Evolutionary conservation across 805 yeast species (phyloP), one percentile per base, ranked within the genome.

Genomic region (Metschnikowia lunata): DNA sequence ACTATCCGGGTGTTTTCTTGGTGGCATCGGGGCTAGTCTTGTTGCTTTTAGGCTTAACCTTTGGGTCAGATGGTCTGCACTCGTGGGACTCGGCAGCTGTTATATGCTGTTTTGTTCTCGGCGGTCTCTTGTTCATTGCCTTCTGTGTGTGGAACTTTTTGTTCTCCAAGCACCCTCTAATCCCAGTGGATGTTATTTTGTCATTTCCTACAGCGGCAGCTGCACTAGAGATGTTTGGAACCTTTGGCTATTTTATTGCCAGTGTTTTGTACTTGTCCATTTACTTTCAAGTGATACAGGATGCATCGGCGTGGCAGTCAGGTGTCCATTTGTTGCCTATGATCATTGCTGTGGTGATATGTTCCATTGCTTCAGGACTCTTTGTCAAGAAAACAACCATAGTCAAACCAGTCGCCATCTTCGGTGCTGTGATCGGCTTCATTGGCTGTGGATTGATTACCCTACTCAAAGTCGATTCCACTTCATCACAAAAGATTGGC

Each of bases 221-320:
- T 5, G 41, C 49, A 6, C 11, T 54, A 10, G 13, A 43, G 18
- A 42, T 50, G 42, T 45, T 47, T 30, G 52, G 54, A 6, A 40
- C 45, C 6, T 56, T 55, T 34, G 57, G 57, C 7, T 50, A 32
- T 40, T 58, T 59, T 51, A 54, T 58, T 27, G 40, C 49, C 32
- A 34, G 46, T 15, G 45, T 56, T 26, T 40, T 52, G 42, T 76
- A 65, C 50, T 46, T 69, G 13, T 60, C 76, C 5, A 61, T 69
- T n/a, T 78, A 76, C 54, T 80, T 75, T 58, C 82, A 79, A 55
- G 72, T 71, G 26, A 62, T 78, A 8, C 62, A 59, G 36, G 71
- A 63, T 10, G 59, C 64, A 34, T 64, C 62, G 40, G 67, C 79
- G 5, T 61, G 74, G 61, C 59, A 60, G 23, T 64, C 80, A 3